phyloP scores from a whole-genome alignment of 2,329 filamentous ascomycete species.

The Calonectria pseudoreteaudii region DNA sequence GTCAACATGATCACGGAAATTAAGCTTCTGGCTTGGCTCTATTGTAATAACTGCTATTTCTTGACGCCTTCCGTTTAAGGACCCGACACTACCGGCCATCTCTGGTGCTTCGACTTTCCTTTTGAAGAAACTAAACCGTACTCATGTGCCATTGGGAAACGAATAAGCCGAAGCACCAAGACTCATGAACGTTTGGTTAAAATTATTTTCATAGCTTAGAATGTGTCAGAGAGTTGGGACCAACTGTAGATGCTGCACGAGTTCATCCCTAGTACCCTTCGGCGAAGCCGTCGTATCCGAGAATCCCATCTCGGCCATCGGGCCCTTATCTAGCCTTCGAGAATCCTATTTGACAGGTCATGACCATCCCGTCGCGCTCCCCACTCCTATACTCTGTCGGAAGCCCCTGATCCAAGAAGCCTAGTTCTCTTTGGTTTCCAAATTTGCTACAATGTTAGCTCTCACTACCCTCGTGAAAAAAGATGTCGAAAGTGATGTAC shows the following conservation, averaged over 20 bases:
- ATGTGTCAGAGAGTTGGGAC: background rate
- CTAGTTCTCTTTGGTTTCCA: background rate
- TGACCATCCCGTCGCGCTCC: background rate
- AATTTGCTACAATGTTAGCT: background rate
- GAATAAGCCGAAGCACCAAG: background rate
- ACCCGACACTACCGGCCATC: background rate
- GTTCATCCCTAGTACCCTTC: background rate
- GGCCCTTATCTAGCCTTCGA: background rate
- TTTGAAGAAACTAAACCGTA: background rate
- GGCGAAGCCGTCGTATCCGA: background rate
- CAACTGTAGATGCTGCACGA: background rate
- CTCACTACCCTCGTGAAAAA: fast-evolving
- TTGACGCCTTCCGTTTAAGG: background rate
- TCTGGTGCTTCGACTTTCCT: background rate
- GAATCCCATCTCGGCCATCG: background rate
- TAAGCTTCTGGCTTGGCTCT: background rate
- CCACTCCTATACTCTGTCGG: background rate
- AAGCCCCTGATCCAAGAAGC: too few species aligned
- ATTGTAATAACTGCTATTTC: background rate
- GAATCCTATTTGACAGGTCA: background rate
- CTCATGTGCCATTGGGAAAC: background rate
- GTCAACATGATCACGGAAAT: background rate
- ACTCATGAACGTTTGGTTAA: background rate
- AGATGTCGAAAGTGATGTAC: background rate
- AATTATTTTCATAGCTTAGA: background rate